These are phyloP conservation scores for Posidonia australis DNA, from an alignment of 106 monocot species.

Conservation along the genomic window DNA sequence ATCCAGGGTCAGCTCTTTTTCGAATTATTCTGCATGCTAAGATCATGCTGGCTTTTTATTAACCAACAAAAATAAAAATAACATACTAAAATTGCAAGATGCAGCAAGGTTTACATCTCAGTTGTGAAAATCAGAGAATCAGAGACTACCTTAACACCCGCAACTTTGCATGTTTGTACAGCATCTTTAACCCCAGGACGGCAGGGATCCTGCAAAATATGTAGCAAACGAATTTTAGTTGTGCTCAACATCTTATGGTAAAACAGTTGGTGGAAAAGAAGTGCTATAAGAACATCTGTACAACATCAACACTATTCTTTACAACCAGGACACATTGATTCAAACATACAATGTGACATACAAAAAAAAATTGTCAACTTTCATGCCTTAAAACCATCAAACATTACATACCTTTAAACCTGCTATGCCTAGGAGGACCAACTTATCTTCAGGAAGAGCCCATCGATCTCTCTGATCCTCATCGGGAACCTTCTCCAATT, in stretches of 20 bases:
- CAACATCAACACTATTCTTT: too few species aligned
- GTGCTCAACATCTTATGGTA: neutral
- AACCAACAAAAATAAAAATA: too few species aligned
- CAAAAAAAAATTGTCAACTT: neutral
- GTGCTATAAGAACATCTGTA: too few species aligned
- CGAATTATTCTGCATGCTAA: too few species aligned
- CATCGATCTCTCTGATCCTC: conserved; percentile 52
- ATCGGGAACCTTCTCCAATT: conserved; percentile 31
- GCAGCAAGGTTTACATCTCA: too few species aligned
- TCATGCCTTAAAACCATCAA: neutral
- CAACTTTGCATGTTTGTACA: conserved; percentile 49
- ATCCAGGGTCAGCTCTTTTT: too few species aligned
- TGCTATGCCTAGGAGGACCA: conserved; percentile 64
- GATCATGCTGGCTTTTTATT: too few species aligned
- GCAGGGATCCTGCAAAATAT: conserved; percentile 68
- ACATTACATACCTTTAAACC: conserved; percentile 69
- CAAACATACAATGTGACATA: too few species aligned
- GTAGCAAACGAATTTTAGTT: neutral
- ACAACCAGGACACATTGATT: too few species aligned
- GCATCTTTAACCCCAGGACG: conserved; percentile 69
- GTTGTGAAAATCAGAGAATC: too few species aligned
- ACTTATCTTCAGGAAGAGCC: conserved; percentile 65
- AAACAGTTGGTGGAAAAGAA: too few species aligned
- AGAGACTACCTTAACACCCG: conserved; percentile 69
- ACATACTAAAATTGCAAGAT: too few species aligned